Evolutionary conservation across 768 basidiomycete genomes (phyloP).

Genomic region (Serendipita vermifera): DNA sequence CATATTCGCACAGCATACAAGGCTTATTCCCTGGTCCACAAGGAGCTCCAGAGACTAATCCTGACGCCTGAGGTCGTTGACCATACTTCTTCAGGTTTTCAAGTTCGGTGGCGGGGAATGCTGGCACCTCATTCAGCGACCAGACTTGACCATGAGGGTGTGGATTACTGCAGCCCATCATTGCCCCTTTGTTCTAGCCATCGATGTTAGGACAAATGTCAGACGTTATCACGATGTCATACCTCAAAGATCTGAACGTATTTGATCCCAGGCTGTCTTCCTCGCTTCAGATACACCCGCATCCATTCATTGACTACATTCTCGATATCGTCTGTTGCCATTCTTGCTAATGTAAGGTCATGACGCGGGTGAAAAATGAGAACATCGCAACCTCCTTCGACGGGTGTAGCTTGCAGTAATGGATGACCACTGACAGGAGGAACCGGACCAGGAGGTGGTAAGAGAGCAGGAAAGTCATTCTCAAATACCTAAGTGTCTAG

Average conservation of each 20-base stretch:
- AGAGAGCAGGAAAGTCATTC: constrained; percentile 74
- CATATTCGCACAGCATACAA: constrained; percentile 73
- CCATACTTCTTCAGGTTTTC: constrained; percentile 38
- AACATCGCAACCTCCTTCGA: constrained; percentile 79
- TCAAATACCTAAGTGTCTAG: constrained; percentile 33
- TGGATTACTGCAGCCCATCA: constrained; percentile 93
- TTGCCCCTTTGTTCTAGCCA: constrained; percentile 74
- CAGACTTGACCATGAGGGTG: constrained; percentile 90
- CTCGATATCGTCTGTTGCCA: constrained; percentile 44
- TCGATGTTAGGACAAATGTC: constrained; percentile 14
- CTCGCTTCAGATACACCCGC: constrained; percentile 45
- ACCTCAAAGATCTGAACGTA: constrained; percentile 91
- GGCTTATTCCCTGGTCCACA: constrained; percentile 43
- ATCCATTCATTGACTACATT: constrained; percentile 63
- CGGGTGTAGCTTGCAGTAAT: constrained; percentile 48
- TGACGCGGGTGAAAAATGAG: constrained; percentile 77
- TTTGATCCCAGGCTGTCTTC: constrained; percentile 49
- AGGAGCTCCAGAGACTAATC: constrained; percentile 36
- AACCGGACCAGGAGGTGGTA: constrained; percentile 46
- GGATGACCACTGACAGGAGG: constrained; percentile 44
- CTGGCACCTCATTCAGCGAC: constrained; percentile 62
- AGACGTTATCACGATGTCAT: not conserved
- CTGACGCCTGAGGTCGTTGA: constrained; percentile 20
- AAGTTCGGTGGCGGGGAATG: constrained; percentile 56
- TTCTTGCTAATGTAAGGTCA: constrained; percentile 66